Evolutionary conservation across 257 asterid species (phyloP).

Genomic region (Plantago elongata): DNA sequence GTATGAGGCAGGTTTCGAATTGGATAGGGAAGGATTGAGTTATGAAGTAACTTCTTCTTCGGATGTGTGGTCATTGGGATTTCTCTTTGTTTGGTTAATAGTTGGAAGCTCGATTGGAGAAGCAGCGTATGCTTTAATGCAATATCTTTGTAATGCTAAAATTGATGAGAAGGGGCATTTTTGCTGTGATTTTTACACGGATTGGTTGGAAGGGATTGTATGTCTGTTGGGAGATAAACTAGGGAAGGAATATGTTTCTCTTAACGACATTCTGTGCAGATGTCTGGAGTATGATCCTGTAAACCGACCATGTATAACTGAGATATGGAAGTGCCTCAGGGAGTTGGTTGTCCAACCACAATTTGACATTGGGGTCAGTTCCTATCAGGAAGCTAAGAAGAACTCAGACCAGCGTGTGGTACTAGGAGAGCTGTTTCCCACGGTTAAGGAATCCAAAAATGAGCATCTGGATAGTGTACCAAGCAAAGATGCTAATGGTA

Average conservation of each 20-base stretch:
- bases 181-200: constrained; percentile 34
- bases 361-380: constrained; percentile 28
- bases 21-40: constrained; percentile 28
- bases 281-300: constrained; percentile 57
- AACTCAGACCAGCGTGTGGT: constrained; percentile 30
- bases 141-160: constrained; percentile 24
- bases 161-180: constrained; percentile 30
- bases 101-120: constrained; percentile 46
- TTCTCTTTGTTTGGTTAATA: constrained; percentile 52
- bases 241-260: constrained; percentile 29
- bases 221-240: constrained; percentile 39
- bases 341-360: constrained; percentile 41
- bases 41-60: constrained; percentile 51
- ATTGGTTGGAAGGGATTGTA: constrained; percentile 46
- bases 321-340: constrained; percentile 61
- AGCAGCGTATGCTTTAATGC: constrained; percentile 38
- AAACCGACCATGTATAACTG: constrained; percentile 50
- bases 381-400: constrained; percentile 22
- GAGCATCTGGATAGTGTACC: constrained; percentile 20
- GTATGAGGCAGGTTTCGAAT: constrained; percentile 29
- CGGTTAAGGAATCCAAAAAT: constrained; percentile 25
- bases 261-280: constrained; percentile 41
- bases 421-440: constrained; percentile 45
- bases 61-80: constrained; percentile 82
- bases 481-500: constrained; percentile 27